Percentiles rank a stretch among this genome's conserved stretches.
These are phyloP conservation scores for Ceratocystis albifundus DNA, from an alignment of 2,329 filamentous ascomycete species.

Conservation along the genomic window DNA sequence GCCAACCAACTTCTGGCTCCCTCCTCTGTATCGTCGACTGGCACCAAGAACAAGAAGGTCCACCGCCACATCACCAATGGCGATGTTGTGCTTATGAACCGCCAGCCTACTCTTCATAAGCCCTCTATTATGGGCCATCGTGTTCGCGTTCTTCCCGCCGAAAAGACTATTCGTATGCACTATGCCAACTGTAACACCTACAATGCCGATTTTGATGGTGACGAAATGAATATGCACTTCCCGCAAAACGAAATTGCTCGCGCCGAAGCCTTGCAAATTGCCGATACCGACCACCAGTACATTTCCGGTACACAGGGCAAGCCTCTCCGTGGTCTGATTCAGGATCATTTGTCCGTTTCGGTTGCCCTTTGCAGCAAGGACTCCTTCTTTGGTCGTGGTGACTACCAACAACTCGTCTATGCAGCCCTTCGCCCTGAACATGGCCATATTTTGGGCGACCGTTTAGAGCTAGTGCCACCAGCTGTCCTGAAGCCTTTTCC, in stretches of 20 bases:
- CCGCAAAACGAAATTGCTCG: conserved; percentile 92
- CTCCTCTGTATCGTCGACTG: conserved; percentile 60
- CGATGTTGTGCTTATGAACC: conserved; percentile 97
- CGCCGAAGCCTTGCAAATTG: conserved; percentile 83
- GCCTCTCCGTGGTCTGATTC: conserved; percentile 87
- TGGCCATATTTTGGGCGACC: conserved; percentile 71
- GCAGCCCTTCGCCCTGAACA: conserved; percentile 79
- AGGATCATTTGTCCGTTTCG: conserved; percentile 94
- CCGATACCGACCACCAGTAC: conserved; percentile 95
- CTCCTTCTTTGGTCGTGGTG: conserved; percentile 73
- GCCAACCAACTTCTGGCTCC: conserved; percentile 89
- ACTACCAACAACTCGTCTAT: conserved; percentile 93
- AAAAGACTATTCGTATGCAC: conserved; percentile 98
- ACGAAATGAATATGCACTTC: conserved; percentile 99
- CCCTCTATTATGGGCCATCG: conserved; percentile 98
- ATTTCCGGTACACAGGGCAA: conserved; percentile 88
- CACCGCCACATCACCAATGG: conserved; percentile 92
- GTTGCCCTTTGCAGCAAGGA: conserved; percentile 85
- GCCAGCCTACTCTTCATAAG: conserved; percentile 94
- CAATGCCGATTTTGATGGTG: conserved; percentile 97
- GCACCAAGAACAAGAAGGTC: conserved; percentile 85
- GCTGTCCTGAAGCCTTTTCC: conserved; percentile 69
- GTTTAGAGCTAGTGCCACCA: conserved; percentile 69
- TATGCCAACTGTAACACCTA: conserved; percentile 99
- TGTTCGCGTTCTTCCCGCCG: conserved; percentile 79